These are phyloP conservation scores for Tephrocybe sp. DNA, from an alignment of 768 basidiomycete genomes.

Conservation along the genomic window DNA sequence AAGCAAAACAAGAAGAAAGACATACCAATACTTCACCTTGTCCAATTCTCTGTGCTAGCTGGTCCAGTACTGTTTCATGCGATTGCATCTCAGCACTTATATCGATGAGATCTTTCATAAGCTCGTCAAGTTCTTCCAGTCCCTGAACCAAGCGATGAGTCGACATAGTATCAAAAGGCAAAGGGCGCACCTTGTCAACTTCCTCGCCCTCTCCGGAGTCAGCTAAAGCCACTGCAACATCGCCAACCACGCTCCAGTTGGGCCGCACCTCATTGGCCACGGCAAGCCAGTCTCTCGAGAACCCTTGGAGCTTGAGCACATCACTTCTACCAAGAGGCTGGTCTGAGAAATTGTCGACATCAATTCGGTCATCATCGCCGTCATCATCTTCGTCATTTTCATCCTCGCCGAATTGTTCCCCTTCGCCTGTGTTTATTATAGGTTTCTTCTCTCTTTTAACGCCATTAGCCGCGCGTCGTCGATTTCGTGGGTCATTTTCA, in stretches of 20 bases:
- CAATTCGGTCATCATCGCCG: constrained; percentile 53
- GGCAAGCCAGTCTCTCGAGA: constrained; percentile 62
- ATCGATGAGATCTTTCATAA: constrained; percentile 73
- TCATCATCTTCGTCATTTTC: constrained; percentile 37
- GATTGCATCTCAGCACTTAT: constrained; percentile 58
- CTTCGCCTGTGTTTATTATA: constrained; percentile 19
- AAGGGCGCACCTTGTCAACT: constrained; percentile 44
- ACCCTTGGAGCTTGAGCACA: constrained; percentile 50
- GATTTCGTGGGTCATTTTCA: constrained; percentile 34
- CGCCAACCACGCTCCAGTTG: constrained; percentile 45
- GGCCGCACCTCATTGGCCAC: constrained; percentile 50
- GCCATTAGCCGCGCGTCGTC: constrained; percentile 19
- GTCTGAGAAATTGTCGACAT: constrained; percentile 60
- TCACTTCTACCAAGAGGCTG: constrained; percentile 64
- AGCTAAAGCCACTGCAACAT: constrained; percentile 58
- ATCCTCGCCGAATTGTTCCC: too few relatives aligned
- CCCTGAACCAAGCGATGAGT: constrained; percentile 34
- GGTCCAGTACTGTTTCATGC: constrained; percentile 53
- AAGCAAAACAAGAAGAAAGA: constrained; percentile 4
- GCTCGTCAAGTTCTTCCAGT: constrained; percentile 56
- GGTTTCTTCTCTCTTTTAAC: constrained; percentile 36
- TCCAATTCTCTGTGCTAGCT: constrained; percentile 55
- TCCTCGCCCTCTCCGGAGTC: constrained; percentile 59
- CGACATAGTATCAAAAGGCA: constrained; percentile 1
- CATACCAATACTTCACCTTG: constrained; percentile 63